Evolutionary conservation across 768 basidiomycete genomes (phyloP).

Genomic region (Trametes cinnabarina): DNA sequence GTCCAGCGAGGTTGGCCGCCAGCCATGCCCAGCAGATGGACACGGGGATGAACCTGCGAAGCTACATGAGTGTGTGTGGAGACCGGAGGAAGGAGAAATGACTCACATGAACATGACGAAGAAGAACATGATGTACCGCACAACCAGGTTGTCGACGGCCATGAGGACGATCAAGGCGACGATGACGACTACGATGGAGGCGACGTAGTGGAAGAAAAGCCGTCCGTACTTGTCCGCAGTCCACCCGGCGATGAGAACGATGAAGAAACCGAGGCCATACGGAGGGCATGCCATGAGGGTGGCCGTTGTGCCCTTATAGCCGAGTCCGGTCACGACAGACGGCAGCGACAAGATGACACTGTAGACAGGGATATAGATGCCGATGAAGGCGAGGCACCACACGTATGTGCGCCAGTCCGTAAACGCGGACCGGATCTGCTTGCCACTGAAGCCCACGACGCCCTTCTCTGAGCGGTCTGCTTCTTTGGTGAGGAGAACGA

Average conservation of each 20-base stretch:
- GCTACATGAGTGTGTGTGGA: not conserved
- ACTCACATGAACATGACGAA: conserved; percentile 34
- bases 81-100: not conserved
- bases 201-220: conserved; percentile 27
- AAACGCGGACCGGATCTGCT: conserved; percentile 37
- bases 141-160: conserved; percentile 26
- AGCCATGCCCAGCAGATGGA: conserved; percentile 31
- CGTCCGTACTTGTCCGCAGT: conserved; percentile 26
- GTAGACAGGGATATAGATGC: conserved; percentile 46
- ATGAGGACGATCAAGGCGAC: conserved; percentile 33
- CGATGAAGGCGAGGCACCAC: conserved; percentile 43
- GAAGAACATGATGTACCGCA: conserved; percentile 36
- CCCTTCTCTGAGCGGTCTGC: conserved; percentile 34
- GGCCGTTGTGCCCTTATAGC: conserved; percentile 51
- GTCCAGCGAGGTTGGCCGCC: conserved; percentile 27
- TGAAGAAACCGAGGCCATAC: conserved; percentile 36
- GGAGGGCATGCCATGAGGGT: conserved; percentile 63
- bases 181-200: conserved; percentile 22
- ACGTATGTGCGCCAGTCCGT: conserved; percentile 39
- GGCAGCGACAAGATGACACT: conserved; percentile 58
- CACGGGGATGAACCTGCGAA: conserved; percentile 29
- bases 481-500: conserved; percentile 40
- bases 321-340: conserved; percentile 64
- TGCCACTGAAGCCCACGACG: conserved; percentile 33
- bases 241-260: conserved; percentile 24